Conservation (phyloP, 2,329 filamentous ascomycete species). For the Orbilia blumenaviensis region DNA sequence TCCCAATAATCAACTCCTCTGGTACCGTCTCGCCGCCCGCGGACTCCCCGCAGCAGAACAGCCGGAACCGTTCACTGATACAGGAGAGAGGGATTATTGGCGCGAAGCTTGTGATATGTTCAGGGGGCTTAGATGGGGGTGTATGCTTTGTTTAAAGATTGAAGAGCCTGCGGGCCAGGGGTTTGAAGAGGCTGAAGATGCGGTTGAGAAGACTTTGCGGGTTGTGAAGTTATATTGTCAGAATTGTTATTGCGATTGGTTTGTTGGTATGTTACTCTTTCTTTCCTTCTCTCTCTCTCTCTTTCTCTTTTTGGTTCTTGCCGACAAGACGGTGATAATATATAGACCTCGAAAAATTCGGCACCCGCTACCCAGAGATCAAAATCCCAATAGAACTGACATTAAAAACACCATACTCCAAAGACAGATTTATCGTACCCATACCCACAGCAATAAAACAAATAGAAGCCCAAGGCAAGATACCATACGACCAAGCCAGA, state of each 20-base stretch:
- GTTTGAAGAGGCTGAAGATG: not conserved
- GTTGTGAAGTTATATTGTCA: not conserved
- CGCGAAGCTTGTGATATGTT: not conserved
- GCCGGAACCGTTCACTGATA: not conserved
- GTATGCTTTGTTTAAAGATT: not conserved
- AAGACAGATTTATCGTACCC: not conserved
- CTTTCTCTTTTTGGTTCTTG: not conserved
- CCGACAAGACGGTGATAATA: too few species aligned
- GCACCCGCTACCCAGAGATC: not conserved
- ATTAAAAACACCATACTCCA: not conserved
- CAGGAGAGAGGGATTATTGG: not conserved
- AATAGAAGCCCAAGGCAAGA: not conserved
- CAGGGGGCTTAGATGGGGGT: not conserved
- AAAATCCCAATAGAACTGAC: not conserved
- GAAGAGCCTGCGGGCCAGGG: too few species aligned
- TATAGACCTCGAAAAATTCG: not conserved
- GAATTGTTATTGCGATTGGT: not conserved
- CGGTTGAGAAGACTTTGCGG: not conserved
- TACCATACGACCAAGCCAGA: not conserved
- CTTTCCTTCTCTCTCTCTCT: not conserved
- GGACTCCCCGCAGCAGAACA: not conserved
- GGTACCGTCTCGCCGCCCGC: not conserved
- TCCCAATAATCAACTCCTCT: not conserved
- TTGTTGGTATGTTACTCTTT: not conserved
- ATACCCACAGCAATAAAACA: not conserved